Conservation (phyloP, 1,284 basidiomycete species). For the Sutorius eximius region DNA sequence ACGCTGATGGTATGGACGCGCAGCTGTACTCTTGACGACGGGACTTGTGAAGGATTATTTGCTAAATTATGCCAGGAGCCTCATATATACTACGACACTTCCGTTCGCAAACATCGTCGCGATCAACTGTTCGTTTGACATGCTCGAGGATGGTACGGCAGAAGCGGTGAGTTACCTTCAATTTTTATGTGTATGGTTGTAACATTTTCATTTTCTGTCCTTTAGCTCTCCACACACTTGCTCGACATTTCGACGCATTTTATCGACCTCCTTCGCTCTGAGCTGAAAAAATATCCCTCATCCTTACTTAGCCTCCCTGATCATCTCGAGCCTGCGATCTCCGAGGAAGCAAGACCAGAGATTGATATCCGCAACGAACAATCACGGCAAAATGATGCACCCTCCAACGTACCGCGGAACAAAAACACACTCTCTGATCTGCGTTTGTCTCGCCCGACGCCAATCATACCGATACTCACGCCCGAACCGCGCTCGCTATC, state of each 20-base stretch:
- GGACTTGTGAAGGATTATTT: constrained; percentile 79
- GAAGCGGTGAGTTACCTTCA: constrained; percentile 42
- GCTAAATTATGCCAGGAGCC: constrained; percentile 88
- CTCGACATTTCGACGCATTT: constrained; percentile 43
- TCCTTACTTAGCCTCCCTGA: constrained; percentile 27
- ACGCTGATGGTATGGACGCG: background rate
- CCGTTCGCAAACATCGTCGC: constrained; percentile 75
- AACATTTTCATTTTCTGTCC: background rate
- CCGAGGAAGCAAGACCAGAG: constrained; percentile 1
- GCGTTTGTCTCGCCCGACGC: constrained; percentile 39
- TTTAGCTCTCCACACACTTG: constrained; percentile 45
- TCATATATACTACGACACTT: constrained; percentile 88
- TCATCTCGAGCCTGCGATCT: constrained; percentile 13
- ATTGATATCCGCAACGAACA: background rate
- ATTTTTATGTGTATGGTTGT: background rate
- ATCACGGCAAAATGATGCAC: background rate
- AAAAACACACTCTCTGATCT: background rate
- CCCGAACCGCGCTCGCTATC: constrained; percentile 71
- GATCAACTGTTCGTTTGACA: constrained; percentile 74
- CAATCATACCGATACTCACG: constrained; percentile 87
- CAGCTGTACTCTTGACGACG: constrained; percentile 80
- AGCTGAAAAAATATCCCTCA: constrained; percentile 25
- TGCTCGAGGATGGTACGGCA: constrained; percentile 70
- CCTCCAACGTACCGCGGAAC: background rate
- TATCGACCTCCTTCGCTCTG: constrained; percentile 34